Evolutionary conservation across 441 rosid genomes (phyloP), one percentile per base, ranked within the genome.

Genomic region (Francoa sonchifolia): DNA sequence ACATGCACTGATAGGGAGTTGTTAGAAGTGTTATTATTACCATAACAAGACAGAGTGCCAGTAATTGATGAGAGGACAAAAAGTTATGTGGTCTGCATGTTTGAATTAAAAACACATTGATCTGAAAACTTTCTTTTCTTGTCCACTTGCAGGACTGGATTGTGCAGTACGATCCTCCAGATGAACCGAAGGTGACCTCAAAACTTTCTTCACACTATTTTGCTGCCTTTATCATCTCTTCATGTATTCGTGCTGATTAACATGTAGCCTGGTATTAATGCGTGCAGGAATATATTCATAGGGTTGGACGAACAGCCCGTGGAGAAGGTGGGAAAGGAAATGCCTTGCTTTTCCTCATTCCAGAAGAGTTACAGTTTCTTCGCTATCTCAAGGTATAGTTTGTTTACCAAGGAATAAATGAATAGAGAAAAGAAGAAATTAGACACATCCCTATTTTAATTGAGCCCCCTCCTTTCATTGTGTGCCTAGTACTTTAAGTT

Each of bases 281-380:
- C 45, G 52, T 68, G 52, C 71, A 86, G 95, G 95, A 83, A 59
- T 86, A 86, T 59, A 81, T 90, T 49, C 99, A 90, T 47, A 74
- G 96, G 66, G 96, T 90, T 58, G 99, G 99, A 56, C 93, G 95
- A 56, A 90, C 96, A 47, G 96, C 99, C 7, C 95, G 95, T 58
- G 96, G 99, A 19, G 96, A 90, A 79, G 99, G 95, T 58, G 87
- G 76, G 57, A 80, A 72, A 61, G 99, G 99, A 61, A 92, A 81
- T 54, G 96, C 99, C 2, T 50, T 92, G 48, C 90, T 92, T 44
- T 77, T 86, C 62, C 53, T 92, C 55, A 92, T 83, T 48, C 95
- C 96, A 25, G 96, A 92, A 49, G 99, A 92, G 75, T 60, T 81
- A 41, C 90, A 76, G 47, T 90, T 86, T 67, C 65, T 90, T 58